Conservation (phyloP, 2,329 filamentous ascomycete species). For the Trichophyton benhamiae region DNA sequence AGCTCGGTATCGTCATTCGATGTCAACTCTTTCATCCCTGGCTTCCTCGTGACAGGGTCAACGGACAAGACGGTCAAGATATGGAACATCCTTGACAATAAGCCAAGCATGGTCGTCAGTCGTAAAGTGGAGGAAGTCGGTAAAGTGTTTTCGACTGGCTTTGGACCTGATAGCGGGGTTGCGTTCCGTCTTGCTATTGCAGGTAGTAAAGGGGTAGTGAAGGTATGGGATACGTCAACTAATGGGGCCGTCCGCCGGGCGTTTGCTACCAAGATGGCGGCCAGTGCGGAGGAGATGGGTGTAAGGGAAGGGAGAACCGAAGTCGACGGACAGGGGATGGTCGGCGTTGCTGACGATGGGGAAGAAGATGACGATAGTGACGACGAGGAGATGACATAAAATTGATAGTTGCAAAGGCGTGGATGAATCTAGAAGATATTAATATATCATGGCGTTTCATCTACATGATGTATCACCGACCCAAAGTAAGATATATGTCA, state of each 20-base stretch:
- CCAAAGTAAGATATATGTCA: too few relatives aligned
- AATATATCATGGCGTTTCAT: neutral
- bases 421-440: neutral
- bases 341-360: conserved; percentile 56
- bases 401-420: neutral
- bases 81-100: conserved; percentile 75
- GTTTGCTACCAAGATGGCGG: conserved; percentile 60
- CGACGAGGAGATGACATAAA: conserved; percentile 37
- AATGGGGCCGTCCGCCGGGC: conserved; percentile 74
- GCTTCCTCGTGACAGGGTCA: conserved; percentile 85
- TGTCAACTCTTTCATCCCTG: conserved; percentile 77
- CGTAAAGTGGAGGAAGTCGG: conserved; percentile 88
- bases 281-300: conserved; percentile 32
- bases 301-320: conserved; percentile 42
- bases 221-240: conserved; percentile 94
- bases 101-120: conserved; percentile 80
- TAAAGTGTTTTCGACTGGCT: conserved; percentile 82
- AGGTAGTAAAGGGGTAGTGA: conserved; percentile 82
- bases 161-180: conserved; percentile 81
- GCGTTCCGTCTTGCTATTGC: conserved; percentile 87
- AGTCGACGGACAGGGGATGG: conserved; percentile 53
- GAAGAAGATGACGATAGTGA: conserved; percentile 56
- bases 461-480: neutral
- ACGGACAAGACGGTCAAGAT: conserved; percentile 93
- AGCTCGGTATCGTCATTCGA: conserved; percentile 85